phyloP scores from a whole-genome alignment of 2,329 filamentous ascomycete species.

The Colletotrichum lindemuthianum region DNA sequence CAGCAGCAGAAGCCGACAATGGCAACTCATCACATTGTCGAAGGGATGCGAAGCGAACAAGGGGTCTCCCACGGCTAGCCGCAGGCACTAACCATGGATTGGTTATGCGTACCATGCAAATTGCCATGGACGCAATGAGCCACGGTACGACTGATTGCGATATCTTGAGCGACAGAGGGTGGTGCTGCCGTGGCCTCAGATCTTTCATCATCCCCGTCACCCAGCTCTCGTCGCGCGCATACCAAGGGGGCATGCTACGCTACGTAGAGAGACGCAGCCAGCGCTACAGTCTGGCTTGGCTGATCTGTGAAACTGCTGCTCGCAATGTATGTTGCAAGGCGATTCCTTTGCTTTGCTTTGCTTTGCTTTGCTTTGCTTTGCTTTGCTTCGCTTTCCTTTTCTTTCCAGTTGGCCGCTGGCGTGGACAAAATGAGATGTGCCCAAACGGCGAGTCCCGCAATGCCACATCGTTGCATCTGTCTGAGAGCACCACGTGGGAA shows the following conservation, averaged over 20 bases:
- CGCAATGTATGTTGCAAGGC: slow-evolving; percentile 18
- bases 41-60: neutral
- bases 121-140: slow-evolving; percentile 15
- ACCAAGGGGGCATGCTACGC: neutral
- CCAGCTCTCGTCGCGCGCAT: neutral
- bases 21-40: neutral
- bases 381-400: neutral
- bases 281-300: slow-evolving; percentile 8
- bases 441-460: too few species aligned
- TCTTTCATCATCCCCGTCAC: slow-evolving; percentile 30
- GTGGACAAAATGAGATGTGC: too few species aligned
- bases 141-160: slow-evolving; percentile 31
- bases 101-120: neutral
- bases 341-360: neutral
- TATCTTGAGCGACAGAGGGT: slow-evolving; percentile 34
- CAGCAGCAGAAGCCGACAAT: too few species aligned
- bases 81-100: slow-evolving; percentile 12
- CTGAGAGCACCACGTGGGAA: slow-evolving; percentile 27
- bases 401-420: neutral
- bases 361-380: too few species aligned
- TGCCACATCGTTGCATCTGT: neutral
- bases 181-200: slow-evolving; percentile 29
- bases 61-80: slow-evolving; percentile 9
- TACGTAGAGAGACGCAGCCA: neutral
- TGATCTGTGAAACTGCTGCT: slow-evolving; percentile 16